Evolutionary conservation across 2,329 filamentous ascomycete species (phyloP).

Genomic region (Cordyceps pruinosa): DNA sequence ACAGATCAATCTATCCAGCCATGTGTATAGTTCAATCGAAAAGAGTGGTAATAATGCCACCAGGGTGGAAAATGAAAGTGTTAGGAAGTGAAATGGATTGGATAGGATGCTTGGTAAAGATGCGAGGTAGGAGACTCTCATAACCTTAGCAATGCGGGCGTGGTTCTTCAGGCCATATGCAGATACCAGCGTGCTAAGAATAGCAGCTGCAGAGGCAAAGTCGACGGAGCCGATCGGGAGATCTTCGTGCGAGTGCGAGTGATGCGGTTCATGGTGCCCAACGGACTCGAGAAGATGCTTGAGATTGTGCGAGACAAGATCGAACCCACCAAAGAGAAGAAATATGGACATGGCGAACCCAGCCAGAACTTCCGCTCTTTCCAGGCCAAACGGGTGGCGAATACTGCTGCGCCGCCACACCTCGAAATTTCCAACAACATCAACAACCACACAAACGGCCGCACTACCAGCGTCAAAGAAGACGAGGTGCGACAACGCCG

Average conservation of each 20-base stretch:
- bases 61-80: conserved; percentile 74
- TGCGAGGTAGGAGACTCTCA: conserved; percentile 77
- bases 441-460: conserved; percentile 82
- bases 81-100: conserved; percentile 93
- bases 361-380: conserved; percentile 86
- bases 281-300: conserved; percentile 78
- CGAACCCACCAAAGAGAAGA: conserved; percentile 93
- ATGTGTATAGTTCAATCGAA: conserved; percentile 70
- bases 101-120: conserved; percentile 79
- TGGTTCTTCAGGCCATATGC: conserved; percentile 87
- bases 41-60: conserved; percentile 78
- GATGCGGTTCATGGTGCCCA: conserved; percentile 61
- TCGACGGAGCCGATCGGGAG: conserved; percentile 74
- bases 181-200: conserved; percentile 75
- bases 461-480: conserved; percentile 94
- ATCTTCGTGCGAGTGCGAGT: conserved; percentile 56
- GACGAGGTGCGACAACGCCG: conserved; percentile 84
- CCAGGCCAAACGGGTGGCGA: conserved; percentile 86
- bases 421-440: conserved; percentile 93
- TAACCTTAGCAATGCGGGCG: conserved; percentile 82
- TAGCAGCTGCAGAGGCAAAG: conserved; percentile 71
- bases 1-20: conserved; percentile 78
- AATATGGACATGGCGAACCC: conserved; percentile 96
- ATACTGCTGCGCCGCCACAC: conserved; percentile 93
- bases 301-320: conserved; percentile 86